phyloP scores from a whole-genome alignment of 192 early-diverging fungal genomes.

The Coemansia sp. region DNA sequence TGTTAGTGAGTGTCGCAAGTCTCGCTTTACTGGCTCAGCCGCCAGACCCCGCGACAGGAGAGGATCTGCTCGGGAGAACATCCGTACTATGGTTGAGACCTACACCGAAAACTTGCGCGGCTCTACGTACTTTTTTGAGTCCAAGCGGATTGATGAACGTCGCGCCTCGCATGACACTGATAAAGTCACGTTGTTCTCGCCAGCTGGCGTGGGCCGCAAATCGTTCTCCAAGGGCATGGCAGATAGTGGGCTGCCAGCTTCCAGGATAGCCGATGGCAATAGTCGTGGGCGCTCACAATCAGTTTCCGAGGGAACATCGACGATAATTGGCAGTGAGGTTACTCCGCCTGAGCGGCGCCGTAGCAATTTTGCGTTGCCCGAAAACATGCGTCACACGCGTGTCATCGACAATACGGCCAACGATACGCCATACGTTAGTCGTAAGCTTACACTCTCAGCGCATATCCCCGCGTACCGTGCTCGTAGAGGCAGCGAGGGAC shows the following conservation, averaged over 20 bases:
- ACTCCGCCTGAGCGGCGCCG: not conserved
- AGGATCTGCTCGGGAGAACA: not conserved
- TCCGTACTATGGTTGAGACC: constrained; percentile 9
- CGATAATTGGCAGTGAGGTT: constrained; percentile 20
- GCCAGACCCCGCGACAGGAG: not conserved
- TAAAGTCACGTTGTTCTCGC: not conserved
- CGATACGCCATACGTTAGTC: constrained; percentile 12
- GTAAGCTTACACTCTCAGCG: constrained; percentile 32
- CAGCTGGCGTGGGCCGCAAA: not conserved
- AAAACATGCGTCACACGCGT: constrained; percentile 27
- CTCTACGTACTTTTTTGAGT: constrained; percentile 17
- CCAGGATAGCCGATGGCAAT: not conserved
- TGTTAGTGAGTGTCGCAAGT: constrained; percentile 2
- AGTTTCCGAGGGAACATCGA: constrained; percentile 20
- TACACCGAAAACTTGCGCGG: constrained; percentile 24
- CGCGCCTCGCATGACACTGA: constrained; percentile 25
- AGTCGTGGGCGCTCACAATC: constrained; percentile 11
- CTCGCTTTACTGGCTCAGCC: not conserved
- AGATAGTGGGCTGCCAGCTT: not conserved
- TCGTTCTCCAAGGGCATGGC: not conserved
- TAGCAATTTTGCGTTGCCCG: constrained; percentile 1
- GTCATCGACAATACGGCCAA: constrained; percentile 15
- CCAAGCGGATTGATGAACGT: constrained; percentile 6
- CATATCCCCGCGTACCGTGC: constrained; percentile 24
- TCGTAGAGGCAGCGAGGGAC: constrained; percentile 8